These are phyloP conservation scores for Aspergillus udagawae DNA, from an alignment of 2,329 filamentous ascomycete species.

Conservation along the genomic window DNA sequence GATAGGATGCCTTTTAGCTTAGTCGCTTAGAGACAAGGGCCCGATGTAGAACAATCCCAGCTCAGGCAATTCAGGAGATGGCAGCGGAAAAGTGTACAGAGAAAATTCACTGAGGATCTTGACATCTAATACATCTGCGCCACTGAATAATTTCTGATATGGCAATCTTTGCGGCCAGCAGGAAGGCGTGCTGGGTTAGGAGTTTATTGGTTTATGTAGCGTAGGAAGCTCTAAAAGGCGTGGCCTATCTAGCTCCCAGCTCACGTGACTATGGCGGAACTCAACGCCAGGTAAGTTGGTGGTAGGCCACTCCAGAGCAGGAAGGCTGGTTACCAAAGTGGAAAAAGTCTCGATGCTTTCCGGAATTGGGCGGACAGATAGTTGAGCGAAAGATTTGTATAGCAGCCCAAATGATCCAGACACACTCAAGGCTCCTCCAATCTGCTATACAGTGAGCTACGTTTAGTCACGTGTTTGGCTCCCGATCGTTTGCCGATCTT, in stretches of 20 bases:
- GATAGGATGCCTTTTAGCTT: not conserved
- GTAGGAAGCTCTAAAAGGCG: slow-evolving; percentile 18
- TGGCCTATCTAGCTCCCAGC: slow-evolving; percentile 15
- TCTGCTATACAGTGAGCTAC: not conserved
- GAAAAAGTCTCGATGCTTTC: not conserved
- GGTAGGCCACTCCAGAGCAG: not conserved
- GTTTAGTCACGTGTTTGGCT: not conserved
- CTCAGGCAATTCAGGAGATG: not conserved
- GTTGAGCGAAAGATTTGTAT: too few species aligned
- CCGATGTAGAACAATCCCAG: not conserved
- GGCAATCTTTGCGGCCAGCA: slow-evolving; percentile 7
- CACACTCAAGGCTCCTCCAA: too few species aligned
- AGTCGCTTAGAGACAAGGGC: not conserved
- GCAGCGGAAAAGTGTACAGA: slow-evolving; percentile 5
- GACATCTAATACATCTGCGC: slow-evolving; percentile 1
- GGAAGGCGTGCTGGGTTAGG: slow-evolving; percentile 11
- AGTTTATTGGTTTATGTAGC: slow-evolving; percentile 18
- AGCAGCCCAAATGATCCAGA: too few species aligned
- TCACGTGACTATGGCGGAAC: slow-evolving; percentile 16
- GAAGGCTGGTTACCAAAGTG: not conserved
- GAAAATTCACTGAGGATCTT: slow-evolving; percentile 6
- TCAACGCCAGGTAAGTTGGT: too few species aligned
- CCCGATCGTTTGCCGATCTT: not conserved
- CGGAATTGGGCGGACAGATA: too few species aligned
- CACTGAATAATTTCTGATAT: not conserved